Conservation (phyloP, 2,329 filamentous ascomycete genomes). For the Ceratocystis lukuohia region DNA sequence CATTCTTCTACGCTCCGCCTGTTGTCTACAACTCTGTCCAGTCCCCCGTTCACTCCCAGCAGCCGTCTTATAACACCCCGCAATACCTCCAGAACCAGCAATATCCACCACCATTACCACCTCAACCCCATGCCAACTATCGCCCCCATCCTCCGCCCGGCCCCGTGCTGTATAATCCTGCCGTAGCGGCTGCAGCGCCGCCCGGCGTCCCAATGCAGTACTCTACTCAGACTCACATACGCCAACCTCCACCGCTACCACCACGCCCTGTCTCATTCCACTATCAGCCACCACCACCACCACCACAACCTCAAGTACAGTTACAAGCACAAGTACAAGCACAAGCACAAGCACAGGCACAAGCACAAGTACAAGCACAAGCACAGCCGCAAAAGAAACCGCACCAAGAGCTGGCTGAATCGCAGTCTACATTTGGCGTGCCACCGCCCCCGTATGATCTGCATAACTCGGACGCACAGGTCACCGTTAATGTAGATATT, state of each 20-base stretch:
- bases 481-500: neutral
- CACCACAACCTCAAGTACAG: neutral
- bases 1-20: neutral
- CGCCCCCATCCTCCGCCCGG: neutral
- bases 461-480: neutral
- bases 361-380: too few species aligned
- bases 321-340: too few species aligned
- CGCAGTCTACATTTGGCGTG: neutral
- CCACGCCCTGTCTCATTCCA: neutral
- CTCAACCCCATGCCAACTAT: neutral
- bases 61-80: neutral
- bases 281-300: neutral
- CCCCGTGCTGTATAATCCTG: constrained; percentile 7
- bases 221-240: neutral
- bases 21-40: neutral
- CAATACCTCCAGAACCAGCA: neutral
- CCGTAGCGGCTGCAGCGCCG: constrained; percentile 2
- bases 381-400: too few species aligned
- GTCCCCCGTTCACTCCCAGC: neutral
- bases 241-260: neutral
- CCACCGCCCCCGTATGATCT: neutral
- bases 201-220: constrained; percentile 9
- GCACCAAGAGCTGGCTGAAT: too few species aligned
- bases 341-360: too few species aligned
- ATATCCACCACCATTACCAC: neutral